Percentiles rank a stretch among this genome's conserved stretches.
Evolutionary conservation across 2,329 filamentous ascomycete species (phyloP).

Genomic region (Cephalotrichum gorgonifer): DNA sequence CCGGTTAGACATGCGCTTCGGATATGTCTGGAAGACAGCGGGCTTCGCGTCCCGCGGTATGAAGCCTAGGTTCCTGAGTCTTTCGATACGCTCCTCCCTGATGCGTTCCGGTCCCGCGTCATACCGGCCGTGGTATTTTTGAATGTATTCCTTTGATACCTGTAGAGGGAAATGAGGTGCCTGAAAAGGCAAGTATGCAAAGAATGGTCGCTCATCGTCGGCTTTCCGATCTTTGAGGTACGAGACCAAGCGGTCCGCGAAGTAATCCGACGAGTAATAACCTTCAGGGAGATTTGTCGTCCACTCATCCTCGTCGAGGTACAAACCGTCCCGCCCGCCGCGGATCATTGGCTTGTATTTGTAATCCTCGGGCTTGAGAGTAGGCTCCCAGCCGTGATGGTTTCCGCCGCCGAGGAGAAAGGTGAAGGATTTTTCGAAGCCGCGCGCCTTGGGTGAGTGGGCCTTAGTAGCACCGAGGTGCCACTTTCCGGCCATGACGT

Average conservation of each 20-base stretch:
- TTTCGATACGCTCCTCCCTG: slow-evolving; percentile 28
- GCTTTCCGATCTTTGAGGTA: slow-evolving; percentile 21
- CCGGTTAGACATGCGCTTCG: background rate
- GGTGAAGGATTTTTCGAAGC: slow-evolving; percentile 43
- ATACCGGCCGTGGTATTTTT: slow-evolving; percentile 37
- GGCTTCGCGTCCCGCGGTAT: slow-evolving; percentile 20
- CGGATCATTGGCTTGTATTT: background rate
- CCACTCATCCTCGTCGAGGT: slow-evolving; percentile 5
- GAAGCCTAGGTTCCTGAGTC: slow-evolving; percentile 28
- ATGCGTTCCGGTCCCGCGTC: slow-evolving; percentile 38
- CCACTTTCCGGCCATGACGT: slow-evolving; percentile 48
- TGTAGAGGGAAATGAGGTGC: slow-evolving; percentile 44
- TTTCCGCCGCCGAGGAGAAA: slow-evolving; percentile 43
- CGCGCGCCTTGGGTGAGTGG: slow-evolving; percentile 36
- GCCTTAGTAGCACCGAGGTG: slow-evolving; percentile 39
- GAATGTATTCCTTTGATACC: slow-evolving; percentile 31
- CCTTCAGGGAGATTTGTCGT: slow-evolving; percentile 25
- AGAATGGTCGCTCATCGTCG: slow-evolving; percentile 11
- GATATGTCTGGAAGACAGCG: slow-evolving; percentile 5
- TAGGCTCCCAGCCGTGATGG: slow-evolving; percentile 21
- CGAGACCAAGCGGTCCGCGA: slow-evolving; percentile 30
- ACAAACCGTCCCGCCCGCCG: background rate
- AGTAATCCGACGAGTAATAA: slow-evolving; percentile 35
- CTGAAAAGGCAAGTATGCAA: slow-evolving; percentile 14
- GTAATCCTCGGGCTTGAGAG: background rate